Conservation (phyloP, 176 grass and related monocot genomes). For the Aechmea fasciata region DNA sequence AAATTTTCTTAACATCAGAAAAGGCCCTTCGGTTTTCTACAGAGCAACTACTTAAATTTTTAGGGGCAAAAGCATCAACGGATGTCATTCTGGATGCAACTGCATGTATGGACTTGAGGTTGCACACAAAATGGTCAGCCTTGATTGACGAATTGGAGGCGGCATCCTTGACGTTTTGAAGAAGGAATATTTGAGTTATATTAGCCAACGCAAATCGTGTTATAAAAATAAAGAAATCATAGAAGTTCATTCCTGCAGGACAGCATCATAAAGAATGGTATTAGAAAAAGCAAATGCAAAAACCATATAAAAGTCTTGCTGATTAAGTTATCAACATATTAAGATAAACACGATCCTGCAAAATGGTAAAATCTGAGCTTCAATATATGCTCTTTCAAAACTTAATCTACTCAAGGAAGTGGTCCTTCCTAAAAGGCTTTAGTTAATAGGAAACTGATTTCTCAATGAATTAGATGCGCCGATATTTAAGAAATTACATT, state of each 20-base stretch:
- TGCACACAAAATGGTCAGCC: constrained; percentile 40
- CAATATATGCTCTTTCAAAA: too few species aligned
- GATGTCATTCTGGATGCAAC: constrained; percentile 61
- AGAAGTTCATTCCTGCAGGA: constrained; percentile 88
- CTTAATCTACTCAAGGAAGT: too few species aligned
- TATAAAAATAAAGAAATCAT: constrained; percentile 85
- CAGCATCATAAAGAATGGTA: constrained; percentile 18
- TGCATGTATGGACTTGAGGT: constrained; percentile 47
- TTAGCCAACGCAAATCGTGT: constrained; percentile 59
- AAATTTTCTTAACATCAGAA: constrained; percentile 52
- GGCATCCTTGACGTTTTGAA: constrained; percentile 26
- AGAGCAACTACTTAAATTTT: constrained; percentile 53
- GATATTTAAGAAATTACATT: too few species aligned
- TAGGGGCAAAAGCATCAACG: constrained; percentile 45
- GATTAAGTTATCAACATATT: background rate
- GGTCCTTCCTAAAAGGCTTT: too few species aligned
- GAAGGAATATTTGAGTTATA: constrained; percentile 50
- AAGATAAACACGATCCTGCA: background rate
- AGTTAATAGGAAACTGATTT: too few species aligned
- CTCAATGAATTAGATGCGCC: too few species aligned
- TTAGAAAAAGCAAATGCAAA: constrained; percentile 8
- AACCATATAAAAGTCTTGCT: background rate
- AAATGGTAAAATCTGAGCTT: too few species aligned
- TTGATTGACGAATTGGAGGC: constrained; percentile 16
- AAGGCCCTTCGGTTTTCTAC: constrained; percentile 63